phyloP scores from a whole-genome alignment of 345 rosid species.

The Diplotaxis tenuifolia region DNA sequence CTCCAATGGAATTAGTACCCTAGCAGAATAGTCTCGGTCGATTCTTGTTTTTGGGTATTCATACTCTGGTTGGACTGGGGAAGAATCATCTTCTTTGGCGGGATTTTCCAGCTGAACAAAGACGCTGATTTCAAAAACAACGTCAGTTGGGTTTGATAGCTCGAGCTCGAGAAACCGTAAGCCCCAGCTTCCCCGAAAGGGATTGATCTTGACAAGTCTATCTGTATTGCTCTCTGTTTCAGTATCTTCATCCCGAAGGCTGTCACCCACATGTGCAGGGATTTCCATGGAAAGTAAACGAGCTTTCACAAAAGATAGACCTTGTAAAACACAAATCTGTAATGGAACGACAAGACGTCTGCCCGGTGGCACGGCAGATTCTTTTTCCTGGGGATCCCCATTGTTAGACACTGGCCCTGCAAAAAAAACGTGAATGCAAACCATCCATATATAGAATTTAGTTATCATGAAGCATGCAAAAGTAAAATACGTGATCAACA shows the following conservation, averaged over 20 bases:
- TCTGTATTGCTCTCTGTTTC: slow-evolving; percentile 60
- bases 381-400: slow-evolving; percentile 48
- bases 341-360: slow-evolving; percentile 89
- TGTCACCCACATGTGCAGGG: slow-evolving; percentile 82
- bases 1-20: slow-evolving; percentile 93
- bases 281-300: slow-evolving; percentile 98
- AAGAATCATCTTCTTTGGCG: slow-evolving; percentile 44
- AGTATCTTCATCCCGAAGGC: slow-evolving; percentile 53
- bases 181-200: slow-evolving; percentile 98
- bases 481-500: slow-evolving; percentile 5
- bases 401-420: slow-evolving; percentile 61
- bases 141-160: slow-evolving; percentile 89
- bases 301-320: slow-evolving; percentile 89
- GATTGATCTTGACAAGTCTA: slow-evolving; percentile 83
- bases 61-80: slow-evolving; percentile 53
- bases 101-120: slow-evolving; percentile 75
- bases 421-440: not conserved
- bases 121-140: slow-evolving; percentile 84
- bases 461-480: slow-evolving; percentile 7
- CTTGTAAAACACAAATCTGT: slow-evolving; percentile 84
- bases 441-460: not conserved
- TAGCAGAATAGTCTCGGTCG: slow-evolving; percentile 84
- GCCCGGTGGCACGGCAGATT: slow-evolving; percentile 65
- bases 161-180: slow-evolving; percentile 92
- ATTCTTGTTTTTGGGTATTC: slow-evolving; percentile 85